Percentiles rank a stretch among this genome's conserved stretches.
These are phyloP conservation scores for Cyclanthera cordifolia DNA, from an alignment of 306 rosid species.

Conservation along the genomic window DNA sequence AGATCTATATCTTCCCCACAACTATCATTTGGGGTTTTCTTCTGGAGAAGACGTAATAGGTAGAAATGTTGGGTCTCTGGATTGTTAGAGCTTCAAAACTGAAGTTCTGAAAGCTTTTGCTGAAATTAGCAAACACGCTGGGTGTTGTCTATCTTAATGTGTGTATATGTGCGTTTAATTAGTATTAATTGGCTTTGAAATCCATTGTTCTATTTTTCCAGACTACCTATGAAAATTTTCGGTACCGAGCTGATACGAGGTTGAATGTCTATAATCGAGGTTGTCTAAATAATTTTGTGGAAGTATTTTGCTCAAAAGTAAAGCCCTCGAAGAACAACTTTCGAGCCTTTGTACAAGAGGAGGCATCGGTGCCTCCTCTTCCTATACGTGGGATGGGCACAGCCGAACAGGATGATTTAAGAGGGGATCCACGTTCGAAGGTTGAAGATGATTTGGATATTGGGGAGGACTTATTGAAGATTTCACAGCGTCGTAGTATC, in stretches of 20 bases:
- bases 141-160: background rate
- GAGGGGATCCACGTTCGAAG: constrained; percentile 64
- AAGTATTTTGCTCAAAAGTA: constrained; percentile 71
- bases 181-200: background rate
- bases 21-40: background rate
- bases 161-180: background rate
- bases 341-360: constrained; percentile 64
- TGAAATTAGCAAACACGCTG: background rate
- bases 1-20: background rate
- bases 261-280: constrained; percentile 55
- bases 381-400: constrained; percentile 27
- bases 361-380: constrained; percentile 34
- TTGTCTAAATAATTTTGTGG: constrained; percentile 64
- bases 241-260: constrained; percentile 79
- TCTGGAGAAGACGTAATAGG: background rate
- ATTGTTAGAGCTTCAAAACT: background rate
- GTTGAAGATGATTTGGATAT: constrained; percentile 83
- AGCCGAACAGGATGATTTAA: constrained; percentile 35
- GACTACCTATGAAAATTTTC: constrained; percentile 90
- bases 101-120: background rate
- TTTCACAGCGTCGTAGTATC: constrained; percentile 76
- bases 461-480: constrained; percentile 82
- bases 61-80: background rate
- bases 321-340: constrained; percentile 76
- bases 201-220: constrained; percentile 22